Percentiles rank a stretch among this genome's conserved stretches.
Evolutionary conservation across 208 protist species (phyloP).

Genomic region (Phytomonas francai): DNA sequence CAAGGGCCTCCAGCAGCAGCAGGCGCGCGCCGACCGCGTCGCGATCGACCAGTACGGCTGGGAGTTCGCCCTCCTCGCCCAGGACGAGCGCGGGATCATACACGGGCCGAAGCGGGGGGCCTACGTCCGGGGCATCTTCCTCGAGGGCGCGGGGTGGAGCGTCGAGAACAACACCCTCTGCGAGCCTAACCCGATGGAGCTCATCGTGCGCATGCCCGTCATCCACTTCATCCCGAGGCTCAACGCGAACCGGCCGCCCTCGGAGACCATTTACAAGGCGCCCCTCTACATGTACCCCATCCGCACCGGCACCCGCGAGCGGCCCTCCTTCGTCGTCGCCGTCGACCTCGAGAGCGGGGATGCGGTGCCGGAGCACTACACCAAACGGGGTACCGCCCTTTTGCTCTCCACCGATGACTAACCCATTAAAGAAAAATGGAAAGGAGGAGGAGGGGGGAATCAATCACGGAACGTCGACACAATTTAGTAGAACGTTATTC

Average conservation of each 20-base stretch:
- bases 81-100: constrained; percentile 88
- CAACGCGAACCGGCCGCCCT: constrained; percentile 66
- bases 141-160: constrained; percentile 97
- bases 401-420: constrained; percentile 93
- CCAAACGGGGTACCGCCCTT: constrained; percentile 96
- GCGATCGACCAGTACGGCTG: constrained; percentile 97
- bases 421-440: neutral
- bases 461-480: neutral
- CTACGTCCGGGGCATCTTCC: constrained; percentile 94
- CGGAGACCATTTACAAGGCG: constrained; percentile 87
- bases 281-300: constrained; percentile 97
- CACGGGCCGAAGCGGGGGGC: constrained; percentile 92
- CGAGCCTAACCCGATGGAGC: constrained; percentile 96
- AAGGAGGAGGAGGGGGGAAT: neutral
- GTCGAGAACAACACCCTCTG: constrained; percentile 76
- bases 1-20: constrained; percentile 95
- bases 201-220: constrained; percentile 95
- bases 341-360: constrained; percentile 93
- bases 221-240: constrained; percentile 98
- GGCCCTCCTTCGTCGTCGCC: constrained; percentile 93
- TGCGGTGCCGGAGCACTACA: constrained; percentile 92
- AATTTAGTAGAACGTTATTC: neutral
- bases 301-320: constrained; percentile 93
- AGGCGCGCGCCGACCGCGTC: constrained; percentile 84
- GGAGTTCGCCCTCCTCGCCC: constrained; percentile 93